These are phyloP conservation scores for Suhomyces bribrorum DNA, from an alignment of 1,139 yeast species.

Conservation along the genomic window DNA sequence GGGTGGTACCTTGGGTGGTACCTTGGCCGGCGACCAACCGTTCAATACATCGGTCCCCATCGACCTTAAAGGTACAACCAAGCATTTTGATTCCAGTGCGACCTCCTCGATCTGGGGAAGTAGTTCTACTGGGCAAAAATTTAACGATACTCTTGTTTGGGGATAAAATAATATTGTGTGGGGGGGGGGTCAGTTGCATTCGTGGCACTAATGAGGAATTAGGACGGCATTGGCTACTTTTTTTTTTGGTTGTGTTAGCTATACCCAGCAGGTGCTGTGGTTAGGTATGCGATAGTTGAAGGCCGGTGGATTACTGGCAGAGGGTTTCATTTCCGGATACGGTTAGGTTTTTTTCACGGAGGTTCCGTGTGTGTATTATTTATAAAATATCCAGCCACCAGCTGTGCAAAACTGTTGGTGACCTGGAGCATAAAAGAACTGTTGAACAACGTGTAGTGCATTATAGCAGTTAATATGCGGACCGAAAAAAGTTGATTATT, in stretches of 20 bases:
- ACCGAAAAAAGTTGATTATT: too few species aligned
- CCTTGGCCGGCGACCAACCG: background rate
- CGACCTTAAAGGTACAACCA: conserved; percentile 4
- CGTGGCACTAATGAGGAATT: background rate
- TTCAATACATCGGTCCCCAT: conserved; percentile 4
- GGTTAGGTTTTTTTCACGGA: background rate
- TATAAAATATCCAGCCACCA: too few species aligned
- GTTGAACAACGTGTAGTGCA: too few species aligned
- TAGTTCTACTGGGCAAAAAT: conserved; percentile 5
- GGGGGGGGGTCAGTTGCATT: background rate
- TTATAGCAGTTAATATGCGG: too few species aligned
- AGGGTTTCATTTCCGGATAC: background rate
- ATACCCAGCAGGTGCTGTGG: too few species aligned
- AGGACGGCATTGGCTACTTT: too few species aligned
- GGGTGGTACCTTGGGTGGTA: too few species aligned
- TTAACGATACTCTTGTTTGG: conserved; percentile 25
- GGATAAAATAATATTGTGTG: conserved; percentile 13
- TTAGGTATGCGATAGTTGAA: too few species aligned
- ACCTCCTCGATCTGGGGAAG: conserved; percentile 14
- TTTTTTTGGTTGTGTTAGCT: too few species aligned
- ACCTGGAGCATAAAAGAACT: too few species aligned
- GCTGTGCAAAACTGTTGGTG: too few species aligned
- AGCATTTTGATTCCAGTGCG: conserved; percentile 5
- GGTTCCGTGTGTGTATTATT: background rate
- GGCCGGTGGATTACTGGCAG: background rate